Evolutionary conservation across 2,329 filamentous ascomycete genomes (phyloP), one percentile per base, ranked within the genome.

Genomic region (Colletotrichum eremochloae): DNA sequence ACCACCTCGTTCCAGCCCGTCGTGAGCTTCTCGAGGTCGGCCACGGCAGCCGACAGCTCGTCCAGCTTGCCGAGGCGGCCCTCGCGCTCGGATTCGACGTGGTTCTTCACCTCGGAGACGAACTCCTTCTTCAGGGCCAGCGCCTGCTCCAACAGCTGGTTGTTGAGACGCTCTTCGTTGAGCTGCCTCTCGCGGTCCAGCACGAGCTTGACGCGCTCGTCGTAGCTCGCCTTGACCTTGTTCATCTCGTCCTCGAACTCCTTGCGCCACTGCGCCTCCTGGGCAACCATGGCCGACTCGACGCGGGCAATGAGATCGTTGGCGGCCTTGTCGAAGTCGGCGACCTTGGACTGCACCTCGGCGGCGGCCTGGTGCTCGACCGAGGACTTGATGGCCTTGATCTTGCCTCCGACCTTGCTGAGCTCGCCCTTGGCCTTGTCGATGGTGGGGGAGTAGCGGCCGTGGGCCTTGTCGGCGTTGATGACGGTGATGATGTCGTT

Each of bases 401-500:
- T 94, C 83, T 95, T 93, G 72, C 87, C 84, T 74, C 94, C 94
- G 67, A 98, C 92, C 81, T 91, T 92, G 79, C 88, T 84, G 63
- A 98, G 87, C 76, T 97, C 93, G 65, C 88, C 86, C 87, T 98
- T 98, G 74, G 96, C 95, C 86, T 96, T 95, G 76, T 88, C 86
- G 71, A 99, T 91, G 1, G 94, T 92, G 3, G 89, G 88, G 64
- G 90, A 91, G 83, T 96, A 97, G 81, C 93, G 94, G 76, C 88
- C 88, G 74, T 92, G 90, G 69, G 94, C 90, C 73, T 92, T 90
- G 80, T 97, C 96, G 70, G 93, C 93, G 81, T 98, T 97, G 80
- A 98, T 92, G 58, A 97, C 94, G 11, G 94, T 91, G 79, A 99
- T 97, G 77, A 99, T 92, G 82, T 97, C 94, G 84, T 99, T 99